Evolutionary conservation across 2,329 filamentous ascomycete species (phyloP).

Genomic region (Pseudogymnoascus verrucosus): DNA sequence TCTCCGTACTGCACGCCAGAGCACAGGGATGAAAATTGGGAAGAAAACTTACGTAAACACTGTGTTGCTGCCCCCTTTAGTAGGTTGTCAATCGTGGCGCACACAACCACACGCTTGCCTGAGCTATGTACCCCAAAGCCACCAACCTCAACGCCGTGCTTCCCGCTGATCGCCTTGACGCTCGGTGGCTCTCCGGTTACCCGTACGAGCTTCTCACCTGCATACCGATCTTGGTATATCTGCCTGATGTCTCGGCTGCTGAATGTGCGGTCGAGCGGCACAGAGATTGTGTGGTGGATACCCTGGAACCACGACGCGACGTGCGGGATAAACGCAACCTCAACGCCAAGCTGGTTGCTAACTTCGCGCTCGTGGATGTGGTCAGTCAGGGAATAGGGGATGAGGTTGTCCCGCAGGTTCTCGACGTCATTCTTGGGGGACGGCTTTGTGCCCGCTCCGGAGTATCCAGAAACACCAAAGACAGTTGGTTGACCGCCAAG

Average conservation of each 20-base stretch:
- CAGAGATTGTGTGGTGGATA: conserved; percentile 84
- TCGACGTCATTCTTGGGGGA: conserved; percentile 88
- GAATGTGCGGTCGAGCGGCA: conserved; percentile 81
- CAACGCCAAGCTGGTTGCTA: conserved; percentile 62
- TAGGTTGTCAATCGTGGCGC: conserved; percentile 87
- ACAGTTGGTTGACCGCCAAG: conserved; percentile 72
- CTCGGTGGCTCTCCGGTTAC: conserved; percentile 78
- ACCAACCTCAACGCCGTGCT: conserved; percentile 88
- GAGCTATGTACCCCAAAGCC: conserved; percentile 87
- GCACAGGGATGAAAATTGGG: conserved; percentile 13
- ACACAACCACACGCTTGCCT: conserved; percentile 89
- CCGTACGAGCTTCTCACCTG: conserved; percentile 91
- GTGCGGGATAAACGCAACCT: conserved; percentile 83
- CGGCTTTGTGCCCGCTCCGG: conserved; percentile 89
- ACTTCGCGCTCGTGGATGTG: conserved; percentile 96
- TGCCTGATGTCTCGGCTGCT: conserved; percentile 86
- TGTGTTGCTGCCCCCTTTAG: conserved; percentile 90
- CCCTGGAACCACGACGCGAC: conserved; percentile 97
- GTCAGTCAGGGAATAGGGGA: conserved; percentile 84
- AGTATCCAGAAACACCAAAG: conserved; percentile 91
- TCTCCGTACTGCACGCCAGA: neutral
- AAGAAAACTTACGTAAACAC: conserved; percentile 65
- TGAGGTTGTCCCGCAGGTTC: conserved; percentile 75
- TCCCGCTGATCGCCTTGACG: conserved; percentile 76
- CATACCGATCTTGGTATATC: conserved; percentile 92